Evolutionary conservation across 1,284 basidiomycete genomes (phyloP).

Genomic region (Trametes sp.): DNA sequence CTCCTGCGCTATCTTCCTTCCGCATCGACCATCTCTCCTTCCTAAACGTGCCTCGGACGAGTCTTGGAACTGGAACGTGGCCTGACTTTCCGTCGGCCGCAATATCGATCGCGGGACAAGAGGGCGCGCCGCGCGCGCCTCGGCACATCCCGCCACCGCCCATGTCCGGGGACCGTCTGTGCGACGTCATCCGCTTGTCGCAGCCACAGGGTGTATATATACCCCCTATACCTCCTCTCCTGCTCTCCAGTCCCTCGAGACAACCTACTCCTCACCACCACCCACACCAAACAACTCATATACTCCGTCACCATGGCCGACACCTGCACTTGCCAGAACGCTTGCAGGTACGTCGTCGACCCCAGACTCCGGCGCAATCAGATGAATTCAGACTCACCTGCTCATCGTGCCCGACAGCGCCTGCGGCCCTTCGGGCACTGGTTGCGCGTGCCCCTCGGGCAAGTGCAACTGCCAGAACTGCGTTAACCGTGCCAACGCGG

Average conservation of each 20-base stretch:
- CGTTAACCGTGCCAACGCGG: slow-evolving; percentile 35
- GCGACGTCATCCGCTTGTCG: not conserved
- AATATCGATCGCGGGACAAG: not conserved
- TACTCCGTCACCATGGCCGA: slow-evolving; percentile 19
- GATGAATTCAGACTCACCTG: not conserved
- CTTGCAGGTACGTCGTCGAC: slow-evolving; percentile 36
- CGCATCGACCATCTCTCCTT: not conserved
- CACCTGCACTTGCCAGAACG: slow-evolving; percentile 38
- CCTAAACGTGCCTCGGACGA: not conserved
- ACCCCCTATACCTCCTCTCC: not conserved
- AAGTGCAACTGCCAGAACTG: slow-evolving; percentile 40
- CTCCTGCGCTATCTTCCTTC: too few relatives aligned
- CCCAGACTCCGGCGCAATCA: not conserved
- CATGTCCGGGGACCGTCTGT: not conserved
- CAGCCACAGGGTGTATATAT: not conserved
- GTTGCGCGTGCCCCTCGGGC: slow-evolving; percentile 38
- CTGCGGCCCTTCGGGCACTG: slow-evolving; percentile 37
- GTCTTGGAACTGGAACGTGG: not conserved
- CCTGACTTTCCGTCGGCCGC: not conserved
- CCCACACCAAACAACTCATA: not conserved
- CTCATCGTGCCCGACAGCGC: slow-evolving; percentile 23
- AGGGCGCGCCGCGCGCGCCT: not conserved
- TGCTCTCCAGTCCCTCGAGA: not conserved
- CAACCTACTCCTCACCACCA: slow-evolving; percentile 1
- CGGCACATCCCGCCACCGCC: not conserved